A percentile compares a stretch with the other conserved stretches of the same genome.
Evolutionary conservation across 1,139 yeast species (phyloP).

Genomic region (Kluyveromyces sp.): DNA sequence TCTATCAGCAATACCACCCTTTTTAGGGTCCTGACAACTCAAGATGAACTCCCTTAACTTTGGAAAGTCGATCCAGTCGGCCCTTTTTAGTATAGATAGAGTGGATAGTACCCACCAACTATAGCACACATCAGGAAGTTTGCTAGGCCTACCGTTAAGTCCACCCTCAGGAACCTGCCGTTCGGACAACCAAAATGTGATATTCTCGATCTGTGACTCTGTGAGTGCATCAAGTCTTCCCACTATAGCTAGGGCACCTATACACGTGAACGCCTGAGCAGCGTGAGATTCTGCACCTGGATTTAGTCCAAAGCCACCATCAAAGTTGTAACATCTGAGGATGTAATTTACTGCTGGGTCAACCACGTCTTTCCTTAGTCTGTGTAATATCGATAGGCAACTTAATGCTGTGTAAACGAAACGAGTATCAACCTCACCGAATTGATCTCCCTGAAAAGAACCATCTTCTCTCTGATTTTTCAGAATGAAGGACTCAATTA

Average conservation of each 20-base stretch:
- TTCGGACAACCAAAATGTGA: conserved; percentile 84
- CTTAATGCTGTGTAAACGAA: conserved; percentile 80
- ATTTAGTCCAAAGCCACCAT: conserved; percentile 89
- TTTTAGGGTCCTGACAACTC: conserved; percentile 64
- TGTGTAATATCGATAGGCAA: conserved; percentile 61
- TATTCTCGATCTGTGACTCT: conserved; percentile 27
- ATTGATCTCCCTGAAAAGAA: conserved; percentile 79
- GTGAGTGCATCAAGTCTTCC: conserved; percentile 45
- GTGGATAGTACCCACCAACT: conserved; percentile 97
- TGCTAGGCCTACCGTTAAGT: conserved; percentile 92
- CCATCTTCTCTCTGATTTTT: conserved; percentile 66
- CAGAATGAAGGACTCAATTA: conserved; percentile 43
- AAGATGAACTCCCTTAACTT: conserved; percentile 62
- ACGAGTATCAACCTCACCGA: conserved; percentile 89
- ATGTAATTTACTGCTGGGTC: conserved; percentile 64
- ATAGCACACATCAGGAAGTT: conserved; percentile 92
- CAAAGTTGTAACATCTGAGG: conserved; percentile 72
- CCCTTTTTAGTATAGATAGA: conserved; percentile 55
- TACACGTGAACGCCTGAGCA: conserved; percentile 84
- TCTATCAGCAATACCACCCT: conserved; percentile 90
- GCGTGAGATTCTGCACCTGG: conserved; percentile 97
- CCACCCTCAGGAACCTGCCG: conserved; percentile 91
- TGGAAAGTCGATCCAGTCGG: conserved; percentile 67
- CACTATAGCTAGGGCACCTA: conserved; percentile 71
- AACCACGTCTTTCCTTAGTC: conserved; percentile 51